phyloP scores from a whole-genome alignment of 352 stramenopile genomes.

The Albugo laibachii region DNA sequence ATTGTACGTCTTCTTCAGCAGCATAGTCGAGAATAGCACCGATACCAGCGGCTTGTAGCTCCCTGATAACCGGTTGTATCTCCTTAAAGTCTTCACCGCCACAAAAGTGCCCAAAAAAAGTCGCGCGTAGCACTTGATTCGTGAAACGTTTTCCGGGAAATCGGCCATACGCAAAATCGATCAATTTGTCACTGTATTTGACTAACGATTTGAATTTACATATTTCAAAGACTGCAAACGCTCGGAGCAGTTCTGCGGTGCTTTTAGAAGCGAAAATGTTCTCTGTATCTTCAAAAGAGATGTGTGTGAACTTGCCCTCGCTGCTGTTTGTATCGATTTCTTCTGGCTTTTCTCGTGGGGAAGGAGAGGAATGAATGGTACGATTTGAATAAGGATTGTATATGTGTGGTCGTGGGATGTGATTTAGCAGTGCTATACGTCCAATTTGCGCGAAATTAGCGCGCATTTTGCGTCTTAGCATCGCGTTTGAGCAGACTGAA shows the following conservation, averaged over 20 bases:
- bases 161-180: constrained; percentile 58
- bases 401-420: too few species aligned
- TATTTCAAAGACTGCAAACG: constrained; percentile 71
- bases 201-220: constrained; percentile 80
- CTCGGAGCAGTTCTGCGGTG: constrained; percentile 70
- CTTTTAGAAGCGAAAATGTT: constrained; percentile 67
- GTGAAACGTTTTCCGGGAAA: constrained; percentile 72
- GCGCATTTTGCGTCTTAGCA: too few species aligned
- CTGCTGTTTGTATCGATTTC: not conserved
- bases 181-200: constrained; percentile 65
- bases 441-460: too few species aligned
- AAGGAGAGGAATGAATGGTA: too few species aligned
- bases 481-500: too few species aligned
- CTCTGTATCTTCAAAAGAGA: constrained; percentile 64
- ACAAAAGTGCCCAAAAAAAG: constrained; percentile 96
- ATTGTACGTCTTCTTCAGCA: constrained; percentile 81
- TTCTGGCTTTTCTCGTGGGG: too few species aligned
- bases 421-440: too few species aligned
- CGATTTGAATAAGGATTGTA: too few species aligned
- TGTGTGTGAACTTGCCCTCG: not conserved
- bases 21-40: constrained; percentile 95
- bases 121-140: constrained; percentile 78
- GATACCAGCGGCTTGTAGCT: constrained; percentile 71
- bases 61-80: constrained; percentile 59
- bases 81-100: constrained; percentile 78